phyloP scores from a whole-genome alignment of 2,329 filamentous ascomycete genomes.

The Orbilia blumenaviensis region DNA sequence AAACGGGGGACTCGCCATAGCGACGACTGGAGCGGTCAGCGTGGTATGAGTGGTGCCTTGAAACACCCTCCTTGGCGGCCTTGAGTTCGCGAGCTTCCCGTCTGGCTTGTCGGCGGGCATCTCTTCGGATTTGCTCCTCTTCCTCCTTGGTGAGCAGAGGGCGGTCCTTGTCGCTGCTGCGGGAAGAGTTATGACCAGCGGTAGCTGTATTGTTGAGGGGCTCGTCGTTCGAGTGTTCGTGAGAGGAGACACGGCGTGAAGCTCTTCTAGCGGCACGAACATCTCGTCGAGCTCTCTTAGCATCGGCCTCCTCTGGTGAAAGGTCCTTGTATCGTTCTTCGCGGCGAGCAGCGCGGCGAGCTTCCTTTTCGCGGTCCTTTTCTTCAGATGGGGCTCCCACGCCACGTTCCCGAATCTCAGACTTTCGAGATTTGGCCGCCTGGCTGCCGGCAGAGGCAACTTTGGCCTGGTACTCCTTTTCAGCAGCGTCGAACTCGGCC shows the following conservation, averaged over 20 bases:
- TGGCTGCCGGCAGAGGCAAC: slow-evolving; percentile 45
- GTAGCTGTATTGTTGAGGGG: slow-evolving; percentile 33
- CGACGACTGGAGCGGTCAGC: slow-evolving; percentile 30
- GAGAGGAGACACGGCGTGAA: slow-evolving; percentile 50
- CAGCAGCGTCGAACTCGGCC: slow-evolving; percentile 47
- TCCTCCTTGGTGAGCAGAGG: slow-evolving; percentile 52
- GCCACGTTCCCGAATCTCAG: slow-evolving; percentile 43
- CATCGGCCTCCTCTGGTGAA: slow-evolving; percentile 45
- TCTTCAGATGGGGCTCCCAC: slow-evolving; percentile 32
- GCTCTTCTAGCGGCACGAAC: slow-evolving; percentile 44
- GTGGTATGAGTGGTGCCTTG: slow-evolving; percentile 30
- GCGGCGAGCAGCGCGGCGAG: slow-evolving; percentile 42
- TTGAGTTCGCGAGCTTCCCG: slow-evolving; percentile 45
- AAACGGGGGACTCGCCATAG: slow-evolving; percentile 37
- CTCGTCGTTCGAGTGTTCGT: slow-evolving; percentile 37
- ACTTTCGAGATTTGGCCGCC: slow-evolving; percentile 50
- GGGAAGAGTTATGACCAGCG: slow-evolving; percentile 35
- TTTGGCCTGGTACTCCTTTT: slow-evolving; percentile 44
- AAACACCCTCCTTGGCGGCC: slow-evolving; percentile 28
- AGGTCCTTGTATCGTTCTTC: slow-evolving; percentile 51
- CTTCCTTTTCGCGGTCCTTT: slow-evolving; percentile 51
- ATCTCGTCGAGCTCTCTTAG: slow-evolving; percentile 38
- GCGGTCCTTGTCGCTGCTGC: slow-evolving; percentile 49
- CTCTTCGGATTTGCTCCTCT: slow-evolving; percentile 48
- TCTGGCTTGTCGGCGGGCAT: slow-evolving; percentile 34